Base-by-base conservation (phyloP, 768 basidiomycete genomes). In the Serendipita indica region DNA sequence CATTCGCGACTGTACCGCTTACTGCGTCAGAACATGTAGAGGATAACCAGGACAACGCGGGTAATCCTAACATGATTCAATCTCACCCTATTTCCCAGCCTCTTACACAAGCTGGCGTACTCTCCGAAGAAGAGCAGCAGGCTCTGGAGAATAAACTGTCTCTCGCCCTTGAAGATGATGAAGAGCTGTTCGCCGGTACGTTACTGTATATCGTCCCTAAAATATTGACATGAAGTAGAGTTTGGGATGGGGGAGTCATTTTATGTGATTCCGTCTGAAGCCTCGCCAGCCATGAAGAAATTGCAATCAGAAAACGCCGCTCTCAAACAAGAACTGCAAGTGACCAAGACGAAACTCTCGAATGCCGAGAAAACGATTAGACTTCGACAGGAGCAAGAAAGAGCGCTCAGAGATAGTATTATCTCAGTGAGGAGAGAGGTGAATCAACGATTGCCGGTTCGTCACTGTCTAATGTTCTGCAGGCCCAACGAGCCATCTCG, bases 401-500 rank as follows among this genome's bases (percentile, higher is more conserved):
- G 79, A 57, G 79, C 87, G 49, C 69, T 91, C 60, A 81, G 86
- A 22, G 88, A 89, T 63, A 86, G 86, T 62, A 87, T 91, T 73
- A 81, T 73, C 71, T 77, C 79, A 74, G 79, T 78, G 0, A 82
- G 70, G 68, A 81, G 69, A 73, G 83, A 76, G 82, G 89, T 77
- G 73, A 52, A 61, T 57, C 3, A 30, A 39, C 37, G 37, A 18
- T 13, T 6, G 18, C 5, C 5, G 41, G 18, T 43, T 7, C n/a
- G 27, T 18, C 27, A 43, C n/a, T 18, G 18, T n/a, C 41, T 43
- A 43, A 6, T 43, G 18, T 54, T 58, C 7, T 37, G 3, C 57
- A 90, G 88, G 88, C 88, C 14, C 88, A 89, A 66, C 79, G 83
- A 28, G 87, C 78, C 5, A 82, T 89, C 77, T 81, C 83, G 3